These are phyloP conservation scores for Leptographium wingfieldii DNA, from an alignment of 2,329 filamentous ascomycete genomes.

Conservation along the genomic window DNA sequence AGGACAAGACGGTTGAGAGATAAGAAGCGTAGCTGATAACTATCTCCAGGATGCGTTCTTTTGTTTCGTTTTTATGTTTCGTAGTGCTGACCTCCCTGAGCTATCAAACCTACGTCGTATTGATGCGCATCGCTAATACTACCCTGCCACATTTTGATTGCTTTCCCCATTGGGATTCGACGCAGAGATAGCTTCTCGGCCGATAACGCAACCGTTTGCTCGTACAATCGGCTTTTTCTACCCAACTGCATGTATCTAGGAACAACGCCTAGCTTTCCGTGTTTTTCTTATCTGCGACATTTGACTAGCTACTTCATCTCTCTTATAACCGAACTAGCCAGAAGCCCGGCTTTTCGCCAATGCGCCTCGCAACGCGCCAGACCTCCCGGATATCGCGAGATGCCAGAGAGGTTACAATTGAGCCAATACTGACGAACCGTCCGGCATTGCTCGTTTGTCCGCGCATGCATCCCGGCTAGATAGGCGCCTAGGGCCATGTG, in stretches of 20 bases:
- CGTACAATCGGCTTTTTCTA: too few species aligned
- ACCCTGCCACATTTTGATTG: slow-evolving; percentile 3
- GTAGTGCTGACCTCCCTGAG: neutral
- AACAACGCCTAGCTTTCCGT: neutral
- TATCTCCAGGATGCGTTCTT: neutral
- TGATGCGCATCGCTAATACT: neutral
- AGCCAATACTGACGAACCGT: slow-evolving; percentile 24
- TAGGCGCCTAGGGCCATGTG: slow-evolving; percentile 26
- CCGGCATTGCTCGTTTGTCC: slow-evolving; percentile 19
- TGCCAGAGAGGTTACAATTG: slow-evolving; percentile 23
- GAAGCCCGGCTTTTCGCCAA: slow-evolving; percentile 7
- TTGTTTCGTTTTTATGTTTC: neutral
- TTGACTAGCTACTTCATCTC: neutral
- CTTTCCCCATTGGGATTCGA: slow-evolving; percentile 4
- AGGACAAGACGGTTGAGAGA: neutral
- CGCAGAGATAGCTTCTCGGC: neutral
- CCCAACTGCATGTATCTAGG: neutral
- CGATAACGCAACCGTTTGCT: neutral
- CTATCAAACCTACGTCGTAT: neutral
- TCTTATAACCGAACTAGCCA: neutral
- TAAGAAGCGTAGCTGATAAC: neutral
- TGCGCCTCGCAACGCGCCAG: slow-evolving; percentile 8
- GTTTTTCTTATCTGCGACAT: neutral
- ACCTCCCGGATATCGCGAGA: slow-evolving; percentile 21
- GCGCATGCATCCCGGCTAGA: slow-evolving; percentile 24